phyloP scores from a whole-genome alignment of 1,284 basidiomycete species.

The Malassezia yamatoensis region DNA sequence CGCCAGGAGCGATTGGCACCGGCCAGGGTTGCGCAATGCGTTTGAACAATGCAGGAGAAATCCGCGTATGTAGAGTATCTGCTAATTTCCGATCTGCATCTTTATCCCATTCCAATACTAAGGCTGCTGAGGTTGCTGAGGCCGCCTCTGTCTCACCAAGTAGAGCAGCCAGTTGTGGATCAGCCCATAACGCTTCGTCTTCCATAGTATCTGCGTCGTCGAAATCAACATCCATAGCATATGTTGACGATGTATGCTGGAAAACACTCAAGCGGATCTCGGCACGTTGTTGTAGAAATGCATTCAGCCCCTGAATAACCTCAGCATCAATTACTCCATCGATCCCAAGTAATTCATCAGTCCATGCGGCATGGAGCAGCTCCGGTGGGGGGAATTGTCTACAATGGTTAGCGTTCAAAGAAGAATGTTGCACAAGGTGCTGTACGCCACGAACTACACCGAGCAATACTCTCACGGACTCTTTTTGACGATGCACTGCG shows the following conservation, averaged over 20 bases:
- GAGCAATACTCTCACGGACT: slow-evolving; percentile 25
- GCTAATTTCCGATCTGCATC: slow-evolving; percentile 20
- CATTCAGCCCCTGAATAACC: slow-evolving; percentile 57
- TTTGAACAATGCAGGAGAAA: slow-evolving; percentile 59
- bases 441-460: slow-evolving; percentile 55
- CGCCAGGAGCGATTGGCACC: slow-evolving; percentile 8
- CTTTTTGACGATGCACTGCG: slow-evolving; percentile 16
- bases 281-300: slow-evolving; percentile 53
- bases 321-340: slow-evolving; percentile 55
- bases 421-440: slow-evolving; percentile 56
- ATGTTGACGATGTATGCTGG: background rate
- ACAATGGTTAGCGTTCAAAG: background rate
- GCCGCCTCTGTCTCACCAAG: slow-evolving; percentile 51
- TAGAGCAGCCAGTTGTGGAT: slow-evolving; percentile 43
- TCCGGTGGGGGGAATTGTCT: slow-evolving; percentile 59
- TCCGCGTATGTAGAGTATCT: slow-evolving; percentile 55
- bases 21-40: slow-evolving; percentile 51
- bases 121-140: slow-evolving; percentile 42
- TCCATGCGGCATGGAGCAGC: slow-evolving; percentile 61
- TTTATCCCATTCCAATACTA: slow-evolving; percentile 25
- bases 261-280: slow-evolving; percentile 17
- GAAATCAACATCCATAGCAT: slow-evolving; percentile 50
- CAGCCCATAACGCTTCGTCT: slow-evolving; percentile 51
- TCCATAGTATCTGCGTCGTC: slow-evolving; percentile 50
- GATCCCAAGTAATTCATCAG: slow-evolving; percentile 55